A percentile compares a stretch with the other conserved stretches of the same genome.
Evolutionary conservation across 2,329 filamentous ascomycete species (phyloP).

Genomic region (Tolypocladium nubicola): DNA sequence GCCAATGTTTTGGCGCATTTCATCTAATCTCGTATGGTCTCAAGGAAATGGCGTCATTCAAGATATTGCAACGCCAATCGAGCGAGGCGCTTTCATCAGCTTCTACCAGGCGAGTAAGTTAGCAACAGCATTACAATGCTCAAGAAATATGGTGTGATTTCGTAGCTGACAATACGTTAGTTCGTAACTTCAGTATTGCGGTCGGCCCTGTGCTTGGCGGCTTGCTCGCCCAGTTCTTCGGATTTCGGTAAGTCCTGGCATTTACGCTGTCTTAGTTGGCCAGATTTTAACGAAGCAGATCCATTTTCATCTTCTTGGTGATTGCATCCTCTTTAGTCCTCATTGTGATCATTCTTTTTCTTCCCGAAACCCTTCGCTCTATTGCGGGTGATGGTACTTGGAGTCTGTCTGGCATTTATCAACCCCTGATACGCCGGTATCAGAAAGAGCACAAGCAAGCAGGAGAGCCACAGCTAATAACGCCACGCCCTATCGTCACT

Average conservation of each 20-base stretch:
- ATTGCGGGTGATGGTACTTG: constrained; percentile 16
- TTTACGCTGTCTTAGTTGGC: neutral
- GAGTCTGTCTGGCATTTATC: constrained; percentile 13
- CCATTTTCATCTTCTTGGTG: constrained; percentile 19
- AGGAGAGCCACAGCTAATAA: neutral
- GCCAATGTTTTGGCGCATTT: too few relatives aligned
- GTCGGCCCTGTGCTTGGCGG: constrained; percentile 23
- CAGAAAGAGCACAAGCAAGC: neutral
- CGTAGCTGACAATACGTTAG: neutral
- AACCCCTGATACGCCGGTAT: constrained; percentile 9
- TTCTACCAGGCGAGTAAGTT: constrained; percentile 6
- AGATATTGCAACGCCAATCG: constrained; percentile 9
- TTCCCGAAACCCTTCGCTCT: constrained; percentile 16
- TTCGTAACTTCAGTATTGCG: constrained; percentile 8
- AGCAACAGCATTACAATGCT: neutral
- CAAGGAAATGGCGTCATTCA: constrained; percentile 10
- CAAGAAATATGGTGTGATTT: too few relatives aligned
- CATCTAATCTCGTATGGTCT: neutral
- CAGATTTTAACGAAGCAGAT: constrained; percentile 4
- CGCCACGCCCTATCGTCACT: constrained; percentile 11
- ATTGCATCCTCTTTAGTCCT: constrained; percentile 10
- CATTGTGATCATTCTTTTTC: constrained; percentile 11
- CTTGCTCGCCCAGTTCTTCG: constrained; percentile 11
- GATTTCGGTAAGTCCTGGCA: constrained; percentile 9
- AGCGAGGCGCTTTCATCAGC: constrained; percentile 11